A percentile compares a stretch with the other conserved stretches of the same genome.
These are phyloP conservation scores for Selaginella tamariscina DNA, from an alignment of 75 land plant species.

Conservation along the genomic window DNA sequence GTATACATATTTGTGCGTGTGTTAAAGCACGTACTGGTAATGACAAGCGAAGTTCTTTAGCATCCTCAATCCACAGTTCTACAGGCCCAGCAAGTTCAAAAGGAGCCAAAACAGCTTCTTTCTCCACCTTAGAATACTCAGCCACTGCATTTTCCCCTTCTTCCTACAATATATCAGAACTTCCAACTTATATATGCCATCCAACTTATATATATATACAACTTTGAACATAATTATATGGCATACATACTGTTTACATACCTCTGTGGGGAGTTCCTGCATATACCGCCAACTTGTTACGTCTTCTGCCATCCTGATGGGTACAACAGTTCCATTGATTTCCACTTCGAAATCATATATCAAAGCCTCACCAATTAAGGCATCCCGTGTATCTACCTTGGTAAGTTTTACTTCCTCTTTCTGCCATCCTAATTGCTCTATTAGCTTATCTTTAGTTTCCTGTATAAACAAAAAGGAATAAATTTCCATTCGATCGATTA, in stretches of 20 bases:
- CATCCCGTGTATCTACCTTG: conserved; percentile 50
- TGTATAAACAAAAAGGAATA: conserved; percentile 11
- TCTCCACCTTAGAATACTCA: neutral
- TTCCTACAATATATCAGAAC: no score
- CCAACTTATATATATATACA: no score
- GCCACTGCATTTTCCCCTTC: neutral
- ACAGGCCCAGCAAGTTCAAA: conserved; percentile 90
- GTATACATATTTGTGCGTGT: no score
- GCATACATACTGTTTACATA: no score
- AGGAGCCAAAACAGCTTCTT: conserved; percentile 50
- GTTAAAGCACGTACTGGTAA: conserved; percentile 62
- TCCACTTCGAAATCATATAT: conserved; percentile 83
- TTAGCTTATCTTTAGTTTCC: conserved; percentile 68
- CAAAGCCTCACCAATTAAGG: conserved; percentile 64
- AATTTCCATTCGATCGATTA: neutral
- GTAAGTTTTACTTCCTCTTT: conserved; percentile 51
- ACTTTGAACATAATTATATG: no score
- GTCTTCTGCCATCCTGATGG: conserved; percentile 75
- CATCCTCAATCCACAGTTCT: conserved; percentile 98
- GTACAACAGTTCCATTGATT: conserved; percentile 49
- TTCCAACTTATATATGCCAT: no score
- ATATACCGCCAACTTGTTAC: conserved; percentile 61
- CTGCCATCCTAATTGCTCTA: conserved; percentile 45
- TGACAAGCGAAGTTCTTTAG: conserved; percentile 63
- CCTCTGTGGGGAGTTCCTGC: conserved; percentile 28